Base-by-base conservation (phyloP, 2,329 filamentous ascomycete species). In the Stagonosporopsis rhizophila region DNA sequence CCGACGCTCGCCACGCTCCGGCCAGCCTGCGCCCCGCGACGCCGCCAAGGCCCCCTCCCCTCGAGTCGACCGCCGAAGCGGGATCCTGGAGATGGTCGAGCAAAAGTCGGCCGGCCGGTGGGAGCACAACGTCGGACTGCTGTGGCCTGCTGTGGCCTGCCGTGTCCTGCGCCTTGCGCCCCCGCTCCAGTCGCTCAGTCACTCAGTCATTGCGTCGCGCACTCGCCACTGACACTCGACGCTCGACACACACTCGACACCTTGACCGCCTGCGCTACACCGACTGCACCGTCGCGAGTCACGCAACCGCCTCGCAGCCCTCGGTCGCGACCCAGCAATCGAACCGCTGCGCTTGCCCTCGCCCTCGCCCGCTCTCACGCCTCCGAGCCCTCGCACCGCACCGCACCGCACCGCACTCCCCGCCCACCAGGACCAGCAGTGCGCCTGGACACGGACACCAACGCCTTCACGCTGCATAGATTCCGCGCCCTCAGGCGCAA, bases 401-500 rank as follows among this genome's bases (percentile, higher is more conserved):
- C n/a, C n/a, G n/a, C n/a, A n/a, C n/a, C n/a, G n/a, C n/a, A n/a
- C n/a, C n/a, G n/a, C n/a, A n/a, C 59, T 39, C 62, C 65, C 51
- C 57, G 59, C 61, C 57, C 52, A 44, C 55, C 66, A 44, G 35
- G 48, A 53, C 52, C 25, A 8, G 2, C 27, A 40, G 42, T 41
- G 45, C 52, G 45, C 40, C 52, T 56, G 41, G 44, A 41, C 11
- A 41, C 46, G 14, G 37, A 37, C 60, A 42, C 48, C 40, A 58
- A 48, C 46, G 37, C 58, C 35, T 67, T 72, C 75, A 76, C 71
- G 55, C 71, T 77, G 73, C 69, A 76, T 67, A 74, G 75, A 71
- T 66, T 77, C 41, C 72, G 73, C 64, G 73, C 74, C 56, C 66
- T 77, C 57, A 62, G 73, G 69, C 74, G 73, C 69, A 77, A 76